Evolutionary conservation across 305 asterid species (phyloP).

Genomic region (Fraxinus ornus): DNA sequence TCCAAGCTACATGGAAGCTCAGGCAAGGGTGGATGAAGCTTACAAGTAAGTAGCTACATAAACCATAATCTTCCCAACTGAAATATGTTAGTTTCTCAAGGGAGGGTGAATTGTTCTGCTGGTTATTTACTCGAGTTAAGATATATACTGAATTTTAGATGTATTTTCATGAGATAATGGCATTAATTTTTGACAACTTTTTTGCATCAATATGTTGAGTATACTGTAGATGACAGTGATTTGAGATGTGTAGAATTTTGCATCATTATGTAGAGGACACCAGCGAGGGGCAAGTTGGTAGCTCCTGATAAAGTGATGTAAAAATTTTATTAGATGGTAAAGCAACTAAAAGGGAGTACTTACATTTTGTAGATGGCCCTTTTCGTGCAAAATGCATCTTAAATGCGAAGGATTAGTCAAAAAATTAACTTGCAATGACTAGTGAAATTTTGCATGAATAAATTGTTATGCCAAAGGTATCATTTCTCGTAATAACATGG

Average conservation of each 20-base stretch:
- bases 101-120: neutral
- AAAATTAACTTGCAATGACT: neutral
- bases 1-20: conserved; percentile 92
- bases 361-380: neutral
- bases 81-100: conserved; percentile 3
- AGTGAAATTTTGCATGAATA: neutral
- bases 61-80: conserved; percentile 2
- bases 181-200: neutral
- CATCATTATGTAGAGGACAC: neutral
- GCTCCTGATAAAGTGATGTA: neutral
- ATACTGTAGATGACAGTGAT: neutral
- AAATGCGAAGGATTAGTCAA: neutral
- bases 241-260: neutral
- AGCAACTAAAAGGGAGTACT: neutral
- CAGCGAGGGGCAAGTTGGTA: neutral
- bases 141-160: neutral
- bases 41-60: conserved; percentile 68
- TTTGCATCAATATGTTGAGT: neutral
- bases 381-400: neutral
- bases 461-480: neutral
- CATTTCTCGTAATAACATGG: neutral
- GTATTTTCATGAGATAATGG: neutral
- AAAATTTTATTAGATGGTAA: neutral
- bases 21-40: conserved; percentile 80
- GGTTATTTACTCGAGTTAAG: neutral